Evolutionary conservation across 1,139 yeast species (phyloP), one percentile per base, ranked within the genome.

Genomic region (Suhomyces kunorum): DNA sequence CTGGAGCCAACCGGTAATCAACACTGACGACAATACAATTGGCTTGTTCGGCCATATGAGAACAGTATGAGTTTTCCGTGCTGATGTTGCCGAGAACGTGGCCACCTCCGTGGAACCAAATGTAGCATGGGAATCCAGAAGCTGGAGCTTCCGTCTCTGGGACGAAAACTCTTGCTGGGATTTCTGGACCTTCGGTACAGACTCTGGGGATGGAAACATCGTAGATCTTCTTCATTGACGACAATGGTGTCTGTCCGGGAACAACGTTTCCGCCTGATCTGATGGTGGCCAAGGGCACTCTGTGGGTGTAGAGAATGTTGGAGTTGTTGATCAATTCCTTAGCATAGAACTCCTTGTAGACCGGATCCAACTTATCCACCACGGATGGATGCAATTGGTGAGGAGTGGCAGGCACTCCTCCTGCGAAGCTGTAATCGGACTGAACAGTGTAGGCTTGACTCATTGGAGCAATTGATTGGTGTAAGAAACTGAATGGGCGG

Each of bases 101-200:
- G 5, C 71, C 72, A 22, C 76, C 76, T n/a, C 79, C 79, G 46
- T 74, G 80, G 54, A 56, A 71, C 74, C 75, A 73, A 9, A 73
- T 49, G 25, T 66, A 61, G 26, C 68, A 58, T 2, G 80, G 78
- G 68, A 73, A 71, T 1, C 78, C 78, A 4, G 49, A 56, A 2
- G 39, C 56, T 1, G 78, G 78, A 20, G 55, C 51, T 7, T 55
- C 57, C 8, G 66, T 65, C 12, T 55, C 50, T 11, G 77, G 77
- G 15, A 61, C 60, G 45, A 70, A 71, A 2, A 72, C 71, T 42
- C 77, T 55, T 8, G 67, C 69, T 2, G 70, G 64, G 19, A 72
- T 58, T 8, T 47, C 41, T 5, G 57, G 60, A 3, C 54, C 65
- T 12, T 46, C 36, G 24, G 71, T 59, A 40, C 59, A 51, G 26